Evolutionary conservation across 306 rosid species (phyloP).

Genomic region (Vigna mungo): DNA sequence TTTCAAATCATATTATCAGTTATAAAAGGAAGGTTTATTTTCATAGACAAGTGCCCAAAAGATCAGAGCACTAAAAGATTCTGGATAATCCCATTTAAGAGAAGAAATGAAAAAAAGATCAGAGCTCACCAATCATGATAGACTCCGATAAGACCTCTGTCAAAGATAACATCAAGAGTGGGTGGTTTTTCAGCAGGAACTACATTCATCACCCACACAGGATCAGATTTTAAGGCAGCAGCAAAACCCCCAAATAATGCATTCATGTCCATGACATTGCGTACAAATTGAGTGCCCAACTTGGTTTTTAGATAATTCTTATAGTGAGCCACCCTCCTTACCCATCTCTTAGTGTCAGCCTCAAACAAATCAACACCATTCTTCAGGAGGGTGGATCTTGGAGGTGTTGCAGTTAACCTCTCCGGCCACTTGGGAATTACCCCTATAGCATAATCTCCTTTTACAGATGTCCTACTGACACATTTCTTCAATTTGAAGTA

Average conservation of each 20-base stretch:
- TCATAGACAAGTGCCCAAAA: slow-evolving; percentile 1
- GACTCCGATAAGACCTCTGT: slow-evolving; percentile 90
- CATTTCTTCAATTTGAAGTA: slow-evolving; percentile 86
- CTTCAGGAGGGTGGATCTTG: slow-evolving; percentile 70
- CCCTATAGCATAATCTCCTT: slow-evolving; percentile 82
- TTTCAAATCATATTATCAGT: background rate
- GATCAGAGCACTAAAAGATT: background rate
- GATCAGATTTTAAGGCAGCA: slow-evolving; percentile 80
- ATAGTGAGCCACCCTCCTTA: slow-evolving; percentile 72
- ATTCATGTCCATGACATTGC: slow-evolving; percentile 97
- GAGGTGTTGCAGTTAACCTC: slow-evolving; percentile 73
- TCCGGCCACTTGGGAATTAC: slow-evolving; percentile 86
- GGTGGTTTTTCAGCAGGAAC: slow-evolving; percentile 80
- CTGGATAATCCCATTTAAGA: slow-evolving; percentile 4
- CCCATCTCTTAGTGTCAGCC: slow-evolving; percentile 86
- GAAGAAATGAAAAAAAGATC: background rate
- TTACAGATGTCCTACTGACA: slow-evolving; percentile 67
- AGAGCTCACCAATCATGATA: slow-evolving; percentile 92
- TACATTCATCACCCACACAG: slow-evolving; percentile 97
- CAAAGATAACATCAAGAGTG: slow-evolving; percentile 77
- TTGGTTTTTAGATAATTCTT: slow-evolving; percentile 73
- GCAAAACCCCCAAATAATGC: slow-evolving; percentile 97
- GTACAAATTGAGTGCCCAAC: slow-evolving; percentile 81
- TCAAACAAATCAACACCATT: slow-evolving; percentile 73
- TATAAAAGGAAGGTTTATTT: background rate